A percentile compares a stretch with the other conserved stretches of the same genome.
Evolutionary conservation across 257 asterid genomes (phyloP).

Genomic region (Avicennia marina): DNA sequence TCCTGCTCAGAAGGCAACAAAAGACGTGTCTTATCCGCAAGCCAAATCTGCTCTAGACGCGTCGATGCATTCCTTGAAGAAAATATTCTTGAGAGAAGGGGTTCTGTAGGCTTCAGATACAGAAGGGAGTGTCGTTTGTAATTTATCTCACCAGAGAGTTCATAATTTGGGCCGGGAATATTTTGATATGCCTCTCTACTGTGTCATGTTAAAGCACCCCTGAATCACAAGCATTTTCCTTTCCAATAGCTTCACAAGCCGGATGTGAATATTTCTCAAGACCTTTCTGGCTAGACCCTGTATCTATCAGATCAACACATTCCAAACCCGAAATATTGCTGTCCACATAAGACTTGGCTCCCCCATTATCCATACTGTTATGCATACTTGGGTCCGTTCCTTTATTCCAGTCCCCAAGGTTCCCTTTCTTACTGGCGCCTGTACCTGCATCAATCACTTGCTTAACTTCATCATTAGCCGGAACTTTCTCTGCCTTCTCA

Average conservation of each 20-base stretch:
- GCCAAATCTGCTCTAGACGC: no score
- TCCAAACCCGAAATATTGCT: constrained; percentile 15
- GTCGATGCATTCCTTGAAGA: no score
- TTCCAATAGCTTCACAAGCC: constrained; percentile 13
- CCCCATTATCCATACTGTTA: constrained; percentile 10
- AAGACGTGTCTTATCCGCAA: no score
- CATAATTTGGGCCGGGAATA: no score
- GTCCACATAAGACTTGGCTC: constrained; percentile 19
- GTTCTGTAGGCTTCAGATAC: no score
- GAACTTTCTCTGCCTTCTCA: constrained; percentile 27
- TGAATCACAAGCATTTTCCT: no score
- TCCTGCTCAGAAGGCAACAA: no score
- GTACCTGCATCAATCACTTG: constrained; percentile 22
- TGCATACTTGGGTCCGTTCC: constrained; percentile 11
- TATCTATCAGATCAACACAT: constrained; percentile 8
- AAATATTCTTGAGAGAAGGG: no score
- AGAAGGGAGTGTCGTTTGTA: no score
- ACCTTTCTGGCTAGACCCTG: constrained; percentile 17
- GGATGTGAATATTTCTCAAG: constrained; percentile 15
- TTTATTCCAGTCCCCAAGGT: constrained; percentile 17
- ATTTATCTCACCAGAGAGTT: no score
- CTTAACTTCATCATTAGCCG: constrained; percentile 24
- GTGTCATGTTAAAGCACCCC: no score
- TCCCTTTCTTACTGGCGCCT: constrained; percentile 7
- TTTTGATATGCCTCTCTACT: no score